Conservation (phyloP, 2,329 filamentous ascomycete species). For the Microdochium trichocladiopsis region DNA sequence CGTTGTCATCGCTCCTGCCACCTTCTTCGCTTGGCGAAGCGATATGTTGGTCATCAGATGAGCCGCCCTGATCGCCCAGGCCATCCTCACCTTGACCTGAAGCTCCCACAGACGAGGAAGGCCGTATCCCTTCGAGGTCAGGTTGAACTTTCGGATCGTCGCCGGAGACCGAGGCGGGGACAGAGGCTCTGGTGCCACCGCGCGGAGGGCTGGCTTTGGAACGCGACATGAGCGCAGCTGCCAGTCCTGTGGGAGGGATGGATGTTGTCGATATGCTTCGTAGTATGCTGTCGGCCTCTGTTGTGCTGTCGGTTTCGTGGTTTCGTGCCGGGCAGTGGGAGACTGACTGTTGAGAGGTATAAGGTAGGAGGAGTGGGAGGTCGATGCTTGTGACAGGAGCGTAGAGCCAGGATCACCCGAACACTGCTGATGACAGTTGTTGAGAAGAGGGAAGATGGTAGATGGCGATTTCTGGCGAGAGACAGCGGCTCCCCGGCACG, state of each 20-base stretch:
- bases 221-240: not conserved
- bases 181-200: not conserved
- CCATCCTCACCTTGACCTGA: not conserved
- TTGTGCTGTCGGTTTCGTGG: not conserved
- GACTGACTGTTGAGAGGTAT: not conserved
- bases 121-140: not conserved
- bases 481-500: not conserved
- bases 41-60: not conserved
- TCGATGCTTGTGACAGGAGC: not conserved
- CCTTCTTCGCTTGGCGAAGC: not conserved
- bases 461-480: not conserved
- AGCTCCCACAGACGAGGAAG: not conserved
- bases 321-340: not conserved
- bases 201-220: not conserved
- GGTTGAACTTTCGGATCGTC: not conserved
- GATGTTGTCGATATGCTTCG: not conserved
- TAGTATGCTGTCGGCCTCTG: not conserved
- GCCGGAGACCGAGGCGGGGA: not conserved
- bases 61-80: not conserved
- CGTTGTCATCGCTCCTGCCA: not conserved
- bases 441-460: not conserved
- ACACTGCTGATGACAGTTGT: not conserved
- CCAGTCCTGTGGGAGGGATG: not conserved
- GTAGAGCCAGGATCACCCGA: not conserved
- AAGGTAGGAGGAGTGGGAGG: not conserved